A percentile compares a stretch with the other conserved stretches of the same genome.
phyloP scores from a whole-genome alignment of 208 protist species.

The Trichomonas tenax region DNA sequence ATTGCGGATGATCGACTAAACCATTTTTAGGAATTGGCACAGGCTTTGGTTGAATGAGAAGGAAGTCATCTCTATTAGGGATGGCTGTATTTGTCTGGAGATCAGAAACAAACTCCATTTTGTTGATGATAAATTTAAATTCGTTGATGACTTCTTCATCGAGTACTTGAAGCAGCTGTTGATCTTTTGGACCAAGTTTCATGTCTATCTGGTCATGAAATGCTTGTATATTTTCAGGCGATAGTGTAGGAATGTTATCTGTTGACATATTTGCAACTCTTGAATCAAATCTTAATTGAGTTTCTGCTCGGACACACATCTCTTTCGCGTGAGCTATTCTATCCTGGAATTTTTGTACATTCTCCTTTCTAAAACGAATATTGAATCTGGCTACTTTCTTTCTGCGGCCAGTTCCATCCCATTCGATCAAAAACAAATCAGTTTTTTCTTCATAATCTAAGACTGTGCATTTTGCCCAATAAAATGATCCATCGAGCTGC shows the following conservation, averaged over 20 bases:
- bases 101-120: not conserved
- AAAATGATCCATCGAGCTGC: not conserved
- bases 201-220: not conserved
- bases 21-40: not conserved
- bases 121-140: not conserved
- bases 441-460: not conserved
- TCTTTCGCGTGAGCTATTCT: not conserved
- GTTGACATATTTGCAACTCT: not conserved
- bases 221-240: not conserved
- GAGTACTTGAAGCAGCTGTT: not conserved
- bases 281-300: not conserved
- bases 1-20: not conserved
- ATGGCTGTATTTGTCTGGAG: not conserved
- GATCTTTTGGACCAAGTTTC: not conserved
- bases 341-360: not conserved
- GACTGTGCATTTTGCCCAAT: not conserved
- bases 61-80: constrained; percentile 5
- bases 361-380: not conserved
- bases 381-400: constrained; percentile 16
- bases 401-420: not conserved
- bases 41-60: not conserved
- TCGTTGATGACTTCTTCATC: not conserved
- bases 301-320: not conserved
- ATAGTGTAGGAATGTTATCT: not conserved
- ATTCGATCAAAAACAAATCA: not conserved